These are phyloP conservation scores for Neoboletus brunneissimus DNA, from an alignment of 768 basidiomycete species.

Conservation along the genomic window DNA sequence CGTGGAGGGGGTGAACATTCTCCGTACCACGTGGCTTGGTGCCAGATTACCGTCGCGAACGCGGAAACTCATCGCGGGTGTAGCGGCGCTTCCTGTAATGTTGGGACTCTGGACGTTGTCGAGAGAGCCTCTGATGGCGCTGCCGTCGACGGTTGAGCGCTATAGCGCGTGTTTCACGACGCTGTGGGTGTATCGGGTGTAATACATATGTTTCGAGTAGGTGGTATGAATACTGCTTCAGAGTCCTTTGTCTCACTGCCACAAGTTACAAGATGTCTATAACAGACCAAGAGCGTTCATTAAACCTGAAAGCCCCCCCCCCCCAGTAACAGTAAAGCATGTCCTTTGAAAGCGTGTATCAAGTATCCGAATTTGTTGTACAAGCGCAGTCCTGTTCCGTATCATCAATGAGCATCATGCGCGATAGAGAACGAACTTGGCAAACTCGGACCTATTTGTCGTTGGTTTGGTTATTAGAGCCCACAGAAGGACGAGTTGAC, in stretches of 20 bases:
- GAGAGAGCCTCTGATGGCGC: too few species aligned
- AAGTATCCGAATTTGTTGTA: neutral
- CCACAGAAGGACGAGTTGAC: too few species aligned
- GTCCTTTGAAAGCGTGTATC: neutral
- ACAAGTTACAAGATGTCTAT: neutral
- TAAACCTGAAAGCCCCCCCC: neutral
- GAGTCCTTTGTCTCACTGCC: neutral
- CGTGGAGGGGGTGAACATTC: constrained; percentile 46
- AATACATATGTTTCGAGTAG: constrained; percentile 12
- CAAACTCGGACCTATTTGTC: too few species aligned
- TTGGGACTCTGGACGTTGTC: too few species aligned
- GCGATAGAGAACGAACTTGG: too few species aligned
- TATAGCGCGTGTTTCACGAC: constrained; percentile 49
- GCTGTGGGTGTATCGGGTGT: constrained; percentile 48
- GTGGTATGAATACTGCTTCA: neutral
- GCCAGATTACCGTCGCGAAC: neutral
- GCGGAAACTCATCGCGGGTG: too few species aligned
- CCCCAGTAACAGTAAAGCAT: neutral
- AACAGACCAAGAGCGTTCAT: neutral
- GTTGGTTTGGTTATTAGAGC: too few species aligned
- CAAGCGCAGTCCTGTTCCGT: too few species aligned
- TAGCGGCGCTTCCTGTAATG: too few species aligned
- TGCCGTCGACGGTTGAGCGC: constrained; percentile 36
- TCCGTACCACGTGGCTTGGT: neutral
- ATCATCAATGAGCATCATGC: too few species aligned